These are phyloP conservation scores for Celoporthe dispersa DNA, from an alignment of 2,329 filamentous ascomycete species.

Conservation along the genomic window DNA sequence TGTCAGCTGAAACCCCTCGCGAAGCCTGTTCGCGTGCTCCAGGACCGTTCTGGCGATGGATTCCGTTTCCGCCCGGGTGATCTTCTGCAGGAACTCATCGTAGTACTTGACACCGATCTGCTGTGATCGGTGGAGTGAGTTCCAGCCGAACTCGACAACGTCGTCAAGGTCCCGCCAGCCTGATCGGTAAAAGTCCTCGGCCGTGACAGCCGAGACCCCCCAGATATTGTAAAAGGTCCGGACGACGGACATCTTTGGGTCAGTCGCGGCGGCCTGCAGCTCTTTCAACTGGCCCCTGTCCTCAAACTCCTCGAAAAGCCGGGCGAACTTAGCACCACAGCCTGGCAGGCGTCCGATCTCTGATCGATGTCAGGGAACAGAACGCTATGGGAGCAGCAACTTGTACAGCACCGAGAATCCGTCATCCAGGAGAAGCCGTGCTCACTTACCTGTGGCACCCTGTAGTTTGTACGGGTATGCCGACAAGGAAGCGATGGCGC, in stretches of 20 bases:
- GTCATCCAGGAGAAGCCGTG: conserved; percentile 20
- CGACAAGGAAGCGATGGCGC: conserved; percentile 79
- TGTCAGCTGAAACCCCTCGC: conserved; percentile 57
- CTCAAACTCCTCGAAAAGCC: conserved; percentile 77
- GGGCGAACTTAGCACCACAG: conserved; percentile 79
- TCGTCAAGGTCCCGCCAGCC: conserved; percentile 88
- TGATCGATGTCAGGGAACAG: conserved; percentile 29
- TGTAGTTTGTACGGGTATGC: conserved; percentile 70
- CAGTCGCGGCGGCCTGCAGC: conserved; percentile 64
- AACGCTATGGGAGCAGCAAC: too few species aligned
- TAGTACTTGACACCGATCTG: conserved; percentile 96
- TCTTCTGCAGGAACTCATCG: conserved; percentile 76
- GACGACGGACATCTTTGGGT: conserved; percentile 68
- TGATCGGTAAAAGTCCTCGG: conserved; percentile 77
- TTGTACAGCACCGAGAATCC: neutral
- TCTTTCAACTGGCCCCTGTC: conserved; percentile 64
- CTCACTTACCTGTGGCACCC: conserved; percentile 46
- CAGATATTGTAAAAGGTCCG: conserved; percentile 81
- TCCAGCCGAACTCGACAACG: conserved; percentile 82
- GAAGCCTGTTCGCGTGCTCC: conserved; percentile 67
- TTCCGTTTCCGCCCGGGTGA: conserved; percentile 76
- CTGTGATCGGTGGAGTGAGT: conserved; percentile 73
- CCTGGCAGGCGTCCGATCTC: conserved; percentile 69
- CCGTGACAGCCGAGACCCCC: conserved; percentile 86
- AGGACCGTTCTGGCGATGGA: conserved; percentile 67